Evolutionary conservation across 2,329 filamentous ascomycete species (phyloP), one percentile per base, ranked within the genome.

Genomic region (Diaporthe aspalathi): DNA sequence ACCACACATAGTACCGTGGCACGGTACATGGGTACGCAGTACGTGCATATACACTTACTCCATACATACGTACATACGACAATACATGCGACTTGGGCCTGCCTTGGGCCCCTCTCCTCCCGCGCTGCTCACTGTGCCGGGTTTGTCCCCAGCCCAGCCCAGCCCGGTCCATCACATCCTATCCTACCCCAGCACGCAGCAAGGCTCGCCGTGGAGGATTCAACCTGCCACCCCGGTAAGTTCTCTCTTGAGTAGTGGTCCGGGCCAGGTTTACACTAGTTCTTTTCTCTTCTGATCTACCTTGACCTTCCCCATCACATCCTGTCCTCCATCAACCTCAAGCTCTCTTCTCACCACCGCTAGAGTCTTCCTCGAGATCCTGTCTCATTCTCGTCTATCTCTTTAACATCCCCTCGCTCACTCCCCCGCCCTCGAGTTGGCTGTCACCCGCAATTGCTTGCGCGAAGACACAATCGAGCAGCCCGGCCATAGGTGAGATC

Each of bases 261-360:
- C 43, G 56, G 56, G 63, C 68, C 49, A 60, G 71, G 68, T 63
- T 67, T 71, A 68, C 71, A 52, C 45, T 56, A 62, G 60, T 54
- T 70, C 67, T 67, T 43, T 71, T 73, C 68, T 71, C 68, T 71
- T 71, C 67, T 73, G 68, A 73, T 71, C 65, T 68, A 68, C 65
- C 71, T 68, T 40, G 71, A 68, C 71, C 63, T 72, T 49, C 67
- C 70, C 68, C 54, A 45, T 67, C 65, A 71, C 45, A 57, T 49
- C 53, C 60, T 63, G 53, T 68, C 67, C 53, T 68, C 67, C 43
- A 52, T 68, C 67, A 68, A 68, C 67, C 67, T 68, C 67, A 68
- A 68, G 53, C 53, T 68, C 67, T 68, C 67, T 50, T 68, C 67
- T 68, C 67, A 68, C 53, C 50, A 68, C 67, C 53, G 67, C 67